Conservation (phyloP, 129 eudicot genomes). For the carrot (Daucus carota) region DH1_v3.0 NC_030389.2:37535501-37536000, state of each 20-base stretch:
- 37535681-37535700: too few species aligned
- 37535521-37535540: neutral
- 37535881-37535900: slow-evolving; percentile 88
- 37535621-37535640: neutral
- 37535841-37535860: slow-evolving; percentile 80
- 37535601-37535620: neutral
- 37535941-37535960: neutral
- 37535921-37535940: neutral
- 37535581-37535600: too few species aligned
- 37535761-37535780: slow-evolving; percentile 36
- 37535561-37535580: neutral
- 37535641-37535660: neutral
- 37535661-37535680: too few species aligned
- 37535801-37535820: slow-evolving; percentile 82
- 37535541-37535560: neutral
- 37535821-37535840: slow-evolving; percentile 82
- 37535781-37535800: slow-evolving; percentile 81
- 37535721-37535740: too few species aligned
- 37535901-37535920: slow-evolving; percentile 17
- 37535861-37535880: slow-evolving; percentile 69
- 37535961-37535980: slow-evolving; percentile 34
- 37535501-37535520: neutral
- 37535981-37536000: slow-evolving; percentile 84
- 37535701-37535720: too few species aligned
- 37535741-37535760: neutral